Evolutionary conservation across 192 early-diverging fungal species (phyloP).

Genomic region (Entomortierella chlamydospora): DNA sequence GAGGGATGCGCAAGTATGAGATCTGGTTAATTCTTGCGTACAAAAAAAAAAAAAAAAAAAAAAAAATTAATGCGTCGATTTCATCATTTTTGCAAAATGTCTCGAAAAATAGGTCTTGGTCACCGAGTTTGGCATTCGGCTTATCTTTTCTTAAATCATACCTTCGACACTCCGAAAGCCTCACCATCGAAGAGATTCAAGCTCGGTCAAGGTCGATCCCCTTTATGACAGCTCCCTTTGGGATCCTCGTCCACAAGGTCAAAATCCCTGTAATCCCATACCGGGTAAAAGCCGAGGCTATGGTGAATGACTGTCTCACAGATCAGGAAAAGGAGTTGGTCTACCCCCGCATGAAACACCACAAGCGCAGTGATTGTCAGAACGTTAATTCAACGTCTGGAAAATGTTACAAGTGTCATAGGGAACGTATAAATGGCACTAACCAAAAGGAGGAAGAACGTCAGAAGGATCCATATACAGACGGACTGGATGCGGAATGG

Average conservation of each 20-base stretch:
- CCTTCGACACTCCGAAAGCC: constrained; percentile 12
- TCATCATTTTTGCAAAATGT: too few relatives aligned
- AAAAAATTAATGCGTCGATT: too few relatives aligned
- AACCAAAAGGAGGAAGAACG: too few relatives aligned
- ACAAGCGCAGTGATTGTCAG: too few relatives aligned
- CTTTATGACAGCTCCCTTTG: constrained; percentile 31
- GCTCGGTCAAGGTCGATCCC: constrained; percentile 32
- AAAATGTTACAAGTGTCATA: too few relatives aligned
- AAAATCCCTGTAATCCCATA: constrained; percentile 32
- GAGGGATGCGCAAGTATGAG: constrained; percentile 38
- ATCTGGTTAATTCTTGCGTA: too few relatives aligned
- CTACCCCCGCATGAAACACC: neutral
- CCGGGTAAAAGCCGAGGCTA: constrained; percentile 20
- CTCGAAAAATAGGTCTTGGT: constrained; percentile 8
- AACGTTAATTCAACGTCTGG: too few relatives aligned
- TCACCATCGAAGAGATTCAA: constrained; percentile 34
- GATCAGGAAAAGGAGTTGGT: constrained; percentile 9
- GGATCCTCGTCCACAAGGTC: constrained; percentile 21
- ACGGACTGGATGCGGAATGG: constrained; percentile 40
- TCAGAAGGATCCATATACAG: constrained; percentile 25
- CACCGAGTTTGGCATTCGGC: constrained; percentile 11
- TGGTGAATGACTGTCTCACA: constrained; percentile 15
- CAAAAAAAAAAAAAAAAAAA: too few relatives aligned
- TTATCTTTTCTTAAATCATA: constrained; percentile 23
- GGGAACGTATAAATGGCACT: too few relatives aligned